Percentiles rank a stretch among this genome's conserved stretches.
These are phyloP conservation scores for Paramecium pentaurelia DNA, from an alignment of 73 alveolate genomes.

Conservation along the genomic window DNA sequence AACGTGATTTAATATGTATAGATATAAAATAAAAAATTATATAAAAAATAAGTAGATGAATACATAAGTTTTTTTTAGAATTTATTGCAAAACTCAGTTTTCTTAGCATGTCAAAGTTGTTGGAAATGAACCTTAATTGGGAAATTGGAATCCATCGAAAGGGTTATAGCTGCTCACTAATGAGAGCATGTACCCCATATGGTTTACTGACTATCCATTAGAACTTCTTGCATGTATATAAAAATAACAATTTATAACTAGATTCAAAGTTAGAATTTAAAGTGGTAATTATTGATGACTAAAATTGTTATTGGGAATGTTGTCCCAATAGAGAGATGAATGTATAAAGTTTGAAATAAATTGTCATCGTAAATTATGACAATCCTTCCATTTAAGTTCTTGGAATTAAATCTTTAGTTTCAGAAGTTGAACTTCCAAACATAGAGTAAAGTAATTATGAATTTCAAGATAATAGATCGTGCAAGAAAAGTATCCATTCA, in stretches of 20 bases:
- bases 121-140: background rate
- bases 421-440: background rate
- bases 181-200: background rate
- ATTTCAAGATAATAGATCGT: background rate
- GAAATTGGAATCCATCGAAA: background rate
- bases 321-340: background rate
- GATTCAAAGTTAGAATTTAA: background rate
- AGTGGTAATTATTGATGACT: background rate
- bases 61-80: background rate
- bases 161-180: background rate
- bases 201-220: background rate
- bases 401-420: background rate
- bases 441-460: background rate
- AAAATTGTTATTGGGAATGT: background rate
- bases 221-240: background rate
- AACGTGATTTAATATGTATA: background rate
- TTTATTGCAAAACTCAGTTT: background rate
- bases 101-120: background rate
- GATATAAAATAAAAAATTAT: background rate
- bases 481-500: background rate
- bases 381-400: background rate
- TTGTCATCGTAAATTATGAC: background rate
- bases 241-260: background rate
- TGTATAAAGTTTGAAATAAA: background rate
- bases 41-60: background rate